Percentiles rank a stretch among this genome's conserved stretches.
phyloP scores from a whole-genome alignment of 805 yeast species.

The Kodamaea jinghongensis region DNA sequence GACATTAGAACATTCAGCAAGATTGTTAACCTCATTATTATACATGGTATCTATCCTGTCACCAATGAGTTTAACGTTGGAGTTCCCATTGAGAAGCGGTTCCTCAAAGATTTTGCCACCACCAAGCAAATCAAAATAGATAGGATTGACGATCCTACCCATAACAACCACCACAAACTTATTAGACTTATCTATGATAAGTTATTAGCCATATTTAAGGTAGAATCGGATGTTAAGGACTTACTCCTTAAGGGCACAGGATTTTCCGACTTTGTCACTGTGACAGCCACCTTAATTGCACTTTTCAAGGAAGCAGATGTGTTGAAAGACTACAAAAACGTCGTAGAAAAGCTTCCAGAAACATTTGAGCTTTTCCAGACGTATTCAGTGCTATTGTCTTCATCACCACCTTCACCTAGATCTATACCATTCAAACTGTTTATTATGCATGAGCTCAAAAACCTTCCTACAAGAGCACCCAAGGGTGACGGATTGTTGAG shows the following conservation, averaged over 20 bases:
- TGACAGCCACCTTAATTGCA: slow-evolving; percentile 43
- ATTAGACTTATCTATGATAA: slow-evolving; percentile 27
- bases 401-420: slow-evolving; percentile 26
- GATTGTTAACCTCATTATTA: slow-evolving; percentile 59
- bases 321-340: slow-evolving; percentile 20
- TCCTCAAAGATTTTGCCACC: slow-evolving; percentile 47
- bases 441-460: slow-evolving; percentile 50
- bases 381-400: slow-evolving; percentile 56
- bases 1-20: slow-evolving; percentile 76
- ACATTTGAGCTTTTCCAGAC: slow-evolving; percentile 65
- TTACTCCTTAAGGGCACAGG: slow-evolving; percentile 65
- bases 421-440: slow-evolving; percentile 43
- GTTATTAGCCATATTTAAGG: slow-evolving; percentile 33
- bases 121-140: slow-evolving; percentile 17
- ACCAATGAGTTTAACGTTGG: slow-evolving; percentile 54
- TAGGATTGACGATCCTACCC: slow-evolving; percentile 3
- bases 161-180: slow-evolving; percentile 14
- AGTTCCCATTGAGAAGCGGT: slow-evolving; percentile 60
- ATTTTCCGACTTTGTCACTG: slow-evolving; percentile 54
- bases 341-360: slow-evolving; percentile 45
- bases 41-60: slow-evolving; percentile 70
- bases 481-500: slow-evolving; percentile 64
- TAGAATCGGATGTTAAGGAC: slow-evolving; percentile 49
- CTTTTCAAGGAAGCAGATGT: slow-evolving; percentile 17
- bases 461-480: slow-evolving; percentile 53